Evolutionary conservation across 192 early-diverging fungal genomes (phyloP).

Genomic region (Powellomyces hirtus): DNA sequence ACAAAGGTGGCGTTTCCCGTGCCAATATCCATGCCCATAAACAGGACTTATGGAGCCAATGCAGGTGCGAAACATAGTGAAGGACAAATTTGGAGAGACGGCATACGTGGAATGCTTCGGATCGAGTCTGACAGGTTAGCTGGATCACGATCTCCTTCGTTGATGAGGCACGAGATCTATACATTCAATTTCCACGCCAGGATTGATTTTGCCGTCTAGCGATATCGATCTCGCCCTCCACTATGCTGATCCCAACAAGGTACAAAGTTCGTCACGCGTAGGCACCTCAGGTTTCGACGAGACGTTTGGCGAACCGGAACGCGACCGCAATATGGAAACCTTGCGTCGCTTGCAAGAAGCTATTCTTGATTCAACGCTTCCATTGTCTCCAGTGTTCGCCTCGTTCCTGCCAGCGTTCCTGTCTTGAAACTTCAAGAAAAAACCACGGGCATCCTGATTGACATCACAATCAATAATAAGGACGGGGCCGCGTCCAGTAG

Average conservation of each 20-base stretch:
- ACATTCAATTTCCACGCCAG: not conserved
- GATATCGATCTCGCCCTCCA: slow-evolving; percentile 1
- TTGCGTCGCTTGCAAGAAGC: not conserved
- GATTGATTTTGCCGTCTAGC: not conserved
- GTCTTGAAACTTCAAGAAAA: not conserved
- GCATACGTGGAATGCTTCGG: not conserved
- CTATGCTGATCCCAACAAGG: not conserved
- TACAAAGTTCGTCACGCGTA: too few species aligned
- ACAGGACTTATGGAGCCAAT: too few species aligned
- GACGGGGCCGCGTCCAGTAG: not conserved
- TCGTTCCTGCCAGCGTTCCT: not conserved
- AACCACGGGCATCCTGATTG: not conserved
- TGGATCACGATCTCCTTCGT: not conserved
- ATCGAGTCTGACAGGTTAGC: not conserved
- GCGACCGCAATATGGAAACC: not conserved
- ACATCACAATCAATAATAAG: slow-evolving; percentile 1
- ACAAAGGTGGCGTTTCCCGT: too few species aligned
- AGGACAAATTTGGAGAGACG: not conserved
- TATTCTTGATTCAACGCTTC: not conserved
- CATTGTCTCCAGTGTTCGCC: not conserved
- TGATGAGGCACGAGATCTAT: not conserved
- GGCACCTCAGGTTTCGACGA: not conserved
- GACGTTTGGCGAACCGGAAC: not conserved
- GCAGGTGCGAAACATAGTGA: too few species aligned
- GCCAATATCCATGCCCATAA: too few species aligned